phyloP scores from a whole-genome alignment of 2,329 filamentous ascomycete genomes.

The Aspergillus fijiensis region DNA sequence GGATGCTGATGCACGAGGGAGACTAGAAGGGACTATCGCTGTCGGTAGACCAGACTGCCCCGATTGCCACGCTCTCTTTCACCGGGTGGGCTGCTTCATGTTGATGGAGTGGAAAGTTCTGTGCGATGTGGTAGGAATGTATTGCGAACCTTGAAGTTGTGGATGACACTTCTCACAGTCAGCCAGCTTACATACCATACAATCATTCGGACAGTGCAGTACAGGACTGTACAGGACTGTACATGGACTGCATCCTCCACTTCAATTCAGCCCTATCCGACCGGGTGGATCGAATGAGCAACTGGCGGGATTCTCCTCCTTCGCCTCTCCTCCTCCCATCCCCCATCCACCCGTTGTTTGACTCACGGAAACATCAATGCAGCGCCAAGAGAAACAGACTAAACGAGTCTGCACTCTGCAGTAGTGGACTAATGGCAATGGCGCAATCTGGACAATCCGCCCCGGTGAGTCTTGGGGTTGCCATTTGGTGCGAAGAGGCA shows the following conservation, averaged over 20 bases:
- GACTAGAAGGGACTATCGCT: neutral
- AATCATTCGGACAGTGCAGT: too few relatives aligned
- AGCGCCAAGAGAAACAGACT: neutral
- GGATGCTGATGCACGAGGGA: neutral
- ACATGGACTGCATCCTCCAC: neutral
- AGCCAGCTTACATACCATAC: neutral
- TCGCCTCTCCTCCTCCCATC: neutral
- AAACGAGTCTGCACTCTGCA: neutral
- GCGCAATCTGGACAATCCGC: neutral
- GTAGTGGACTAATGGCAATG: neutral
- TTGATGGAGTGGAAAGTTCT: neutral
- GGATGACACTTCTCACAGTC: neutral
- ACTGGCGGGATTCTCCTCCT: neutral
- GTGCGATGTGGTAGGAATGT: neutral
- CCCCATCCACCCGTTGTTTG: neutral
- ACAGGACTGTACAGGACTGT: neutral
- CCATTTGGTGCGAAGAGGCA: neutral
- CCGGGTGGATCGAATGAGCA: neutral
- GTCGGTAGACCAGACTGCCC: neutral
- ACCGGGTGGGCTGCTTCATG: neutral
- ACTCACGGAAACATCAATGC: neutral
- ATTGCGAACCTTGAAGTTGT: neutral
- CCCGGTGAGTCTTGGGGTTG: neutral
- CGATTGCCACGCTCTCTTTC: neutral
- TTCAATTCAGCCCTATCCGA: neutral